Conservation (phyloP, 257 asterid genomes). For the Capsicum baccatum region DNA sequence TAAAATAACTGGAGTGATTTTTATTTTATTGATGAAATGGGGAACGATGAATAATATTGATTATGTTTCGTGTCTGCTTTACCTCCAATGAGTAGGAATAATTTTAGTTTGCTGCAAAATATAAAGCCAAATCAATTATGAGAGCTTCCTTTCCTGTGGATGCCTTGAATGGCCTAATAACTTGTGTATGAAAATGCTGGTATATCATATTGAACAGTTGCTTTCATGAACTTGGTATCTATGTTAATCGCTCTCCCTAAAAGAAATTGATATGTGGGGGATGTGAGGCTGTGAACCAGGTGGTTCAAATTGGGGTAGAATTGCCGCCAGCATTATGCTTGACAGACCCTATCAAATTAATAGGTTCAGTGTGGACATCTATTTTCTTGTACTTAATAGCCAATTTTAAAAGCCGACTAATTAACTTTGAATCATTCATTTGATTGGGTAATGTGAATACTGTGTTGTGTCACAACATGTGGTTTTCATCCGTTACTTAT, state of each 20-base stretch:
- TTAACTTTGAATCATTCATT: neutral
- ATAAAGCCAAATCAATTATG: neutral
- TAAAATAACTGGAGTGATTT: neutral
- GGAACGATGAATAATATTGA: neutral
- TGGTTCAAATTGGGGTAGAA: neutral
- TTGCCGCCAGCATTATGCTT: neutral
- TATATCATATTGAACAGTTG: neutral
- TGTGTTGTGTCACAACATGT: neutral
- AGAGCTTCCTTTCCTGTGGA: neutral
- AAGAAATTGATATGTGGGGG: constrained; percentile 8
- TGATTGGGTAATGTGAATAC: constrained; percentile 14
- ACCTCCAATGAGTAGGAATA: neutral
- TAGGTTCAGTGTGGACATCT: neutral
- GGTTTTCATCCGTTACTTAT: neutral
- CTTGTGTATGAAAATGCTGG: neutral
- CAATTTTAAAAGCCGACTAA: neutral
- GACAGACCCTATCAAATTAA: constrained; percentile 7
- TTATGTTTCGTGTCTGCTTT: neutral
- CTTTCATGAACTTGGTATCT: neutral
- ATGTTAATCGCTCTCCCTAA: neutral
- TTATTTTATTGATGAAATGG: neutral
- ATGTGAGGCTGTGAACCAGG: constrained; percentile 3
- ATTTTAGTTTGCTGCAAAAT: neutral
- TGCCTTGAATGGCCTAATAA: neutral
- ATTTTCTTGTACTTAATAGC: neutral